Evolutionary conservation across 2,329 filamentous ascomycete species (phyloP).

Genomic region (Pseudovirgaria hyperparasitica): DNA sequence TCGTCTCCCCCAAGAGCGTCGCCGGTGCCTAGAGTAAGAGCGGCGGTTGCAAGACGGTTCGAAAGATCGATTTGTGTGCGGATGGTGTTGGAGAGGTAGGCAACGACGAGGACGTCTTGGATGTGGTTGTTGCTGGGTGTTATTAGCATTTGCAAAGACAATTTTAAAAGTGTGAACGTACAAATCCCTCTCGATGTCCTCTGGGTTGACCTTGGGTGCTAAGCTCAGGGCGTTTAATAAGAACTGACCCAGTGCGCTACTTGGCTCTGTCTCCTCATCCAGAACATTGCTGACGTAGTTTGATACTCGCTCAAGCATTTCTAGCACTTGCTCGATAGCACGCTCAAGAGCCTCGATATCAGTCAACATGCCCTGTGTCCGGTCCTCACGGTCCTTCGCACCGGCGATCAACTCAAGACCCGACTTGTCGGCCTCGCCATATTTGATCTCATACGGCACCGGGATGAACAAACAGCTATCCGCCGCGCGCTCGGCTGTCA

Average conservation of each 20-base stretch:
- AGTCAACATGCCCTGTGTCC: constrained; percentile 60
- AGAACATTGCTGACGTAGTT: constrained; percentile 89
- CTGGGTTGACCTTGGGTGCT: constrained; percentile 84
- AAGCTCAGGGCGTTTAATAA: constrained; percentile 87
- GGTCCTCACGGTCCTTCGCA: constrained; percentile 66
- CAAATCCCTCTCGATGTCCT: constrained; percentile 92
- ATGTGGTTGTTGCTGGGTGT: constrained; percentile 80
- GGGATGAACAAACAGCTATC: constrained; percentile 97
- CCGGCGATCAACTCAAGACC: constrained; percentile 73
- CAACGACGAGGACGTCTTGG: constrained; percentile 96
- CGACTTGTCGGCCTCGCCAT: constrained; percentile 65
- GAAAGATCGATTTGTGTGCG: constrained; percentile 97
- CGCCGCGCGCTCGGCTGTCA: constrained; percentile 85
- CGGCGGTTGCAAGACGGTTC: constrained; percentile 69
- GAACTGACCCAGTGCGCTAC: constrained; percentile 85
- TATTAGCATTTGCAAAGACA: constrained; percentile 16
- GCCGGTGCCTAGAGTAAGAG: constrained; percentile 34
- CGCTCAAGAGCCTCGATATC: constrained; percentile 84
- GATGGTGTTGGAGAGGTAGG: constrained; percentile 96
- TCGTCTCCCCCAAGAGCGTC: constrained; percentile 16
- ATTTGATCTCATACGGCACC: constrained; percentile 87
- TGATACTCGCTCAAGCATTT: constrained; percentile 80
- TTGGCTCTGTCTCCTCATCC: constrained; percentile 83
- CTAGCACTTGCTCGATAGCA: constrained; percentile 75
- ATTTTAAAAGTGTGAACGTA: constrained; percentile 26